phyloP scores from a whole-genome alignment of 345 rosid genomes.

The Kandelia obovata region DNA sequence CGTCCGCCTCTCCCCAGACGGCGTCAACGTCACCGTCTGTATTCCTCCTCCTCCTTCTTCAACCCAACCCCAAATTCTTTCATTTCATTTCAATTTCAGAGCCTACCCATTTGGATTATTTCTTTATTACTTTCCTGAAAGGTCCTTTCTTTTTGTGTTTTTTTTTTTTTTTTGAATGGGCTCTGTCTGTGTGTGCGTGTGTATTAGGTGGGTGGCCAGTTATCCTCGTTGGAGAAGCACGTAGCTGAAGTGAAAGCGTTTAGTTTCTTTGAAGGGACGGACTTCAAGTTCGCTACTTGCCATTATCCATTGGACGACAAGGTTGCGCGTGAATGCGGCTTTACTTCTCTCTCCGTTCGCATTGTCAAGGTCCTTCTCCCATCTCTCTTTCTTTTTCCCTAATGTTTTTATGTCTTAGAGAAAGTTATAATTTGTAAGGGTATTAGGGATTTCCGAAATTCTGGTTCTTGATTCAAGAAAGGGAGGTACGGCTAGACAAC shows the following conservation, averaged over 20 bases:
- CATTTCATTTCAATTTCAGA: too few relatives aligned
- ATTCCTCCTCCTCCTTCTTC: too few relatives aligned
- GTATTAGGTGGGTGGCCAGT: conserved; percentile 75
- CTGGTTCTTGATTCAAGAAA: too few relatives aligned
- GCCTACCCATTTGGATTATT: not conserved
- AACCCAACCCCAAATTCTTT: not conserved
- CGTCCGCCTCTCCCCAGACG: conserved; percentile 69
- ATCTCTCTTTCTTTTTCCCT: not conserved
- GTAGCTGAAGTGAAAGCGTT: conserved; percentile 46
- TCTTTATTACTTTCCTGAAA: not conserved
- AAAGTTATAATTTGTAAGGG: too few relatives aligned
- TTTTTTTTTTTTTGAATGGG: not conserved
- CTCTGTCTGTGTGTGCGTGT: conserved; percentile 1
- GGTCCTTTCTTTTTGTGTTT: not conserved
- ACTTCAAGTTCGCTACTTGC: conserved; percentile 87
- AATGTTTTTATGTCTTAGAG: not conserved
- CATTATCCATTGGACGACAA: conserved; percentile 55
- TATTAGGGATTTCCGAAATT: too few relatives aligned
- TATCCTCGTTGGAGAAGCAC: conserved; percentile 59
- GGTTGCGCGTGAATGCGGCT: conserved; percentile 83
- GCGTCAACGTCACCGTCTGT: conserved; percentile 87
- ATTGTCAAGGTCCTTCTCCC: conserved; percentile 55
- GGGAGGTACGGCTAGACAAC: too few relatives aligned
- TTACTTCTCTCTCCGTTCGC: conserved; percentile 82
- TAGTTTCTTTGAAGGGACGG: conserved; percentile 71